These are phyloP conservation scores for Gonapodya sp. DNA, from an alignment of 192 early-diverging fungal species.

Conservation along the genomic window DNA sequence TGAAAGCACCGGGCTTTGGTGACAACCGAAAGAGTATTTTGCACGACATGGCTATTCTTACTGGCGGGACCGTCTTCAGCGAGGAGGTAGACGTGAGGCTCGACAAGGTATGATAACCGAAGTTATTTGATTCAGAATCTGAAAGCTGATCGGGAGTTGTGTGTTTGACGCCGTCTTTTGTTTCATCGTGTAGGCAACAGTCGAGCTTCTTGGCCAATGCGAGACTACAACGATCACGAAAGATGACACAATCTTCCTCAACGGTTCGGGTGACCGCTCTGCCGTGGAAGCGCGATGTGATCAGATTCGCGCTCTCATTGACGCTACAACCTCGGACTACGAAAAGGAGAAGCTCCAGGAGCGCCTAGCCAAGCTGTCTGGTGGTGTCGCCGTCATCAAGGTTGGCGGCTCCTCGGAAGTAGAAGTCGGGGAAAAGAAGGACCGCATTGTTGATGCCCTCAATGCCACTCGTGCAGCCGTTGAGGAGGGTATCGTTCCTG, in stretches of 20 bases:
- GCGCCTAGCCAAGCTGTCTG: slow-evolving; percentile 94
- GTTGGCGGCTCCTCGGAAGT: slow-evolving; percentile 97
- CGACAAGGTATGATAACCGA: slow-evolving; percentile 60
- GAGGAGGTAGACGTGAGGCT: slow-evolving; percentile 96
- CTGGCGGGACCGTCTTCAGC: slow-evolving; percentile 92
- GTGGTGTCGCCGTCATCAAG: slow-evolving; percentile 98
- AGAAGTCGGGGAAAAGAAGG: slow-evolving; percentile 99
- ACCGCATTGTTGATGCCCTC: slow-evolving; percentile 96
- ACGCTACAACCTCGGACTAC: slow-evolving; percentile 82
- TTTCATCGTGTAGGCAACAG: slow-evolving; percentile 35
- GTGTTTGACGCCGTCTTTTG: slow-evolving; percentile 16
- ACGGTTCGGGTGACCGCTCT: slow-evolving; percentile 89
- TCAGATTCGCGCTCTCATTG: slow-evolving; percentile 90
- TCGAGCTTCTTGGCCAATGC: slow-evolving; percentile 84
- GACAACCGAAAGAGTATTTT: slow-evolving; percentile 99
- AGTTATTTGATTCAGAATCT: background rate
- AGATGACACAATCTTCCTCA: slow-evolving; percentile 98
- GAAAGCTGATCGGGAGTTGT: background rate
- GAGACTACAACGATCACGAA: slow-evolving; percentile 88
- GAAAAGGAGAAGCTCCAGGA: slow-evolving; percentile 99
- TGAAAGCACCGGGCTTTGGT: slow-evolving; percentile 99
- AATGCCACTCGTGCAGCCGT: slow-evolving; percentile 98
- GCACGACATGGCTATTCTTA: slow-evolving; percentile 93
- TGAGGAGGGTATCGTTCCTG: slow-evolving; percentile 98
- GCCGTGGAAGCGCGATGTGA: slow-evolving; percentile 86